These are phyloP conservation scores for Triticum aestivum DNA, from an alignment of 176 grass and related monocot genomes.

Conservation along the genomic window IWGSC_CS_RefSeq_v2.1 NC_057799.1:494680992-494681491, in stretches of 20 bases:
- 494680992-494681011: too few species aligned
- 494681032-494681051: too few species aligned
- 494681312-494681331: not conserved
- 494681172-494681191: not conserved
- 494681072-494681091: conserved; percentile 1
- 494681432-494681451: too few species aligned
- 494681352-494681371: not conserved
- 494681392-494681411: not conserved
- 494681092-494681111: not conserved
- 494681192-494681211: conserved; percentile 5
- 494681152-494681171: not conserved
- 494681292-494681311: not conserved
- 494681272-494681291: conserved; percentile 1
- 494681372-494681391: not conserved
- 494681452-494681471: too few species aligned
- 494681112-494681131: not conserved
- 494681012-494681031: too few species aligned
- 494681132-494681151: not conserved
- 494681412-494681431: not conserved
- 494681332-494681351: not conserved
- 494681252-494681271: not conserved
- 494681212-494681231: not conserved
- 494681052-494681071: not conserved
- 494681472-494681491: too few species aligned
- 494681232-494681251: not conserved